Conservation (phyloP, 2,329 filamentous ascomycete species). For the Penicillium sp. region DNA sequence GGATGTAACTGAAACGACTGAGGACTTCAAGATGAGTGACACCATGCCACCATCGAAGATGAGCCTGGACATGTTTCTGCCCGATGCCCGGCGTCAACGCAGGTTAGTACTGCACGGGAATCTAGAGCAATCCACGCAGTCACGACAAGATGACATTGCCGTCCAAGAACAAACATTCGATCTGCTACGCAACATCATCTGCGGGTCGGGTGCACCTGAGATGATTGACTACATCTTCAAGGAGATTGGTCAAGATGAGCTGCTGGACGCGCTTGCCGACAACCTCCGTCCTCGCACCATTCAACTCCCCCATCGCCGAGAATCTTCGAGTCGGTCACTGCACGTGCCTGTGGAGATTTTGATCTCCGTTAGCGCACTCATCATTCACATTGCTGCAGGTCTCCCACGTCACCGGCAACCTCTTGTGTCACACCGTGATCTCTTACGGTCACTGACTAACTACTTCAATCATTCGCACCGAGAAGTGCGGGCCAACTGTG, state of each 20-base stretch:
- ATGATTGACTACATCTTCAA: constrained; percentile 85
- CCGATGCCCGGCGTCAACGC: constrained; percentile 40
- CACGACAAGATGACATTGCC: constrained; percentile 72
- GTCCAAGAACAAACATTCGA: constrained; percentile 90
- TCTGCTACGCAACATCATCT: constrained; percentile 85
- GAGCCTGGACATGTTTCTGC: constrained; percentile 38
- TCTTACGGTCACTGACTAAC: constrained; percentile 69
- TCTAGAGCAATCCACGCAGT: constrained; percentile 63
- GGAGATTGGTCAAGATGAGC: constrained; percentile 68
- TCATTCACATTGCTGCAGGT: constrained; percentile 85
- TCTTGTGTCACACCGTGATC: constrained; percentile 70
- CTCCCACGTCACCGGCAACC: constrained; percentile 72
- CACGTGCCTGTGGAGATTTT: constrained; percentile 62
- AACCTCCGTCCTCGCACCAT: constrained; percentile 63
- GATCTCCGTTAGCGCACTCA: constrained; percentile 71
- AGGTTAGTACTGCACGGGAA: constrained; percentile 60
- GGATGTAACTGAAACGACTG: constrained; percentile 28
- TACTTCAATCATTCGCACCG: constrained; percentile 71
- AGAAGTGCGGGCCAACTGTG: constrained; percentile 72
- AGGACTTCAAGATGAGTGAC: constrained; percentile 37
- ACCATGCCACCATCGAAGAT: constrained; percentile 42
- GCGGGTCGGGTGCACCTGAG: constrained; percentile 56
- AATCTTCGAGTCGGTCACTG: constrained; percentile 29
- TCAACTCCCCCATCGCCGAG: constrained; percentile 32
- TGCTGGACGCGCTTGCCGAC: constrained; percentile 76